Evolutionary conservation across 1,284 basidiomycete genomes (phyloP), one percentile per base, ranked within the genome.

Genomic region (Abortiporus biennis): DNA sequence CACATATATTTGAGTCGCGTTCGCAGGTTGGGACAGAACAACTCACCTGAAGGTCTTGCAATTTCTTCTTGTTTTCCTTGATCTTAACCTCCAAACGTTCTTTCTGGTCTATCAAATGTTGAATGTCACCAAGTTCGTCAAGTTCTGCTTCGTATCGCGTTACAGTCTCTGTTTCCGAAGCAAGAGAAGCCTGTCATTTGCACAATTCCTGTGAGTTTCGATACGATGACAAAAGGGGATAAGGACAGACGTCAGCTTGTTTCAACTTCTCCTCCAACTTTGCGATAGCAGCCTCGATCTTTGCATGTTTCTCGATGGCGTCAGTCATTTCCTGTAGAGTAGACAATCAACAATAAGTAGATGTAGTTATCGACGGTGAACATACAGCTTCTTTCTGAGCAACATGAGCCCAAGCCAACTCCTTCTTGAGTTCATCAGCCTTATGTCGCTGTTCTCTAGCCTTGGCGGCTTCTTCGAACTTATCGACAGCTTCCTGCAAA

Each of bases 381-480:
- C 50, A 11, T 21, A 72, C 89, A 33, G 68, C 62, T 56, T 89
- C 74, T 56, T 92, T 92, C 11, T 68, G 68, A 2, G 71, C 72
- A 11, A 98, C 92, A 54, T 90, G 87, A 6, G 89, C 76, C 95
- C 95, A 98, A 0, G 90, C 91, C 8, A 91, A 64, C 61, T 94
- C 87, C 49, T 80, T 80, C 67, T 88, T 85, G 38, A 93, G 66
- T 15, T 79, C 75, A 30, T 81, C 76, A 4, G 76, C 71, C 56
- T 78, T 84, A 50, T 76, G 66, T 53, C 80, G 74, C 53, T 88
- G 82, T 49, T 85, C 77, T 2, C 80, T 68, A 6, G 87, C 89
- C 50, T 82, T 83, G 13, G 74, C 64, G 0, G 90, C 85, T 49
- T 87, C 84, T 42, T 83, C 66, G 53, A 80, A 87, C n/a, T 78